Percentiles rank a stretch among this genome's conserved stretches.
Evolutionary conservation across 345 rosid genomes (phyloP).

Genomic region (Melastoma malabathricum): DNA sequence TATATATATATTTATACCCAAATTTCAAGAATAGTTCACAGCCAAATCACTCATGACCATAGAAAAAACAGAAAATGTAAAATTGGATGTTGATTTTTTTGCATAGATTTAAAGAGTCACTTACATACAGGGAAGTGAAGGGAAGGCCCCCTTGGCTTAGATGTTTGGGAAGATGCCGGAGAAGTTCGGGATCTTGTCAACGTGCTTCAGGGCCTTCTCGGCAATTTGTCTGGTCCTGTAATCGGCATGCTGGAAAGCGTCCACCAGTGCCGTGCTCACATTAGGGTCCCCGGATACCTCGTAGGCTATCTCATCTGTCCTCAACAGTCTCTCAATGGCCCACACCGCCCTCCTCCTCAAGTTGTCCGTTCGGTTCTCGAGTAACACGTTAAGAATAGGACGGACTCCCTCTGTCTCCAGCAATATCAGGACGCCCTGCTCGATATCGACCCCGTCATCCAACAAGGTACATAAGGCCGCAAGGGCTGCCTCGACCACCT

Average conservation of each 20-base stretch:
- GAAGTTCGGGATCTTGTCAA: slow-evolving; percentile 85
- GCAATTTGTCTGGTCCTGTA: slow-evolving; percentile 75
- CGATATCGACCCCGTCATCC: too few species aligned
- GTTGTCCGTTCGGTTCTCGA: slow-evolving; percentile 63
- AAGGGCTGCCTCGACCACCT: too few species aligned
- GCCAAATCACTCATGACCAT: too few species aligned
- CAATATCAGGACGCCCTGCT: slow-evolving; percentile 49
- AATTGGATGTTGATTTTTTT: too few species aligned
- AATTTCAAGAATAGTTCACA: too few species aligned
- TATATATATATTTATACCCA: too few species aligned
- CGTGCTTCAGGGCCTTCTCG: slow-evolving; percentile 74
- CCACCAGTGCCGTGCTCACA: slow-evolving; percentile 74
- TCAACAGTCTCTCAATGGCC: slow-evolving; percentile 79
- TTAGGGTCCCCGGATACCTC: slow-evolving; percentile 68
- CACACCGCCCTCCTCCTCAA: slow-evolving; percentile 67
- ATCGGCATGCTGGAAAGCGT: slow-evolving; percentile 87
- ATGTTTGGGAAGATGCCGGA: slow-evolving; percentile 72
- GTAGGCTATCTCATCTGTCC: slow-evolving; percentile 58
- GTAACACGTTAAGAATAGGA: slow-evolving; percentile 51
- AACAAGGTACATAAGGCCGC: too few species aligned
- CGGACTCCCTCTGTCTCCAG: slow-evolving; percentile 68
- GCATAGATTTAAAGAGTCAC: too few species aligned
- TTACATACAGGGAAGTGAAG: neutral
- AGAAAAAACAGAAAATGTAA: too few species aligned
- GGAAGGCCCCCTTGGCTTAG: slow-evolving; percentile 11